Conservation (phyloP, 345 rosid genomes). For the Eucalyptus erythrocorys region DNA sequence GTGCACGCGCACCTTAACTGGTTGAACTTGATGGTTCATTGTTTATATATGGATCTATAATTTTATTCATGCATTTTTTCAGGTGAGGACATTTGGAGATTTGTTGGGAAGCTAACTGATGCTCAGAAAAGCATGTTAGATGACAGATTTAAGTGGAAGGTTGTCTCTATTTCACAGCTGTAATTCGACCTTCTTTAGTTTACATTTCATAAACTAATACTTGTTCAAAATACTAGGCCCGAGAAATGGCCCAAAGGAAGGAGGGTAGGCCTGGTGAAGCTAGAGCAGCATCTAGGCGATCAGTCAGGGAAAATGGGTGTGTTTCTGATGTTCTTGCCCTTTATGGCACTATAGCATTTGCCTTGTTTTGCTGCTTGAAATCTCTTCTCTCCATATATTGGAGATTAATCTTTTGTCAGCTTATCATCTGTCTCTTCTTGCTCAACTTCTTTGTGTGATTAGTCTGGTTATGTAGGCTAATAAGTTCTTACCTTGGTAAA, state of each 20-base stretch:
- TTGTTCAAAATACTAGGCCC: slow-evolving; percentile 26
- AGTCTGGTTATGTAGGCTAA: neutral
- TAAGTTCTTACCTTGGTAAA: neutral
- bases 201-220: neutral
- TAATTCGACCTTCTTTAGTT: neutral
- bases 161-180: neutral
- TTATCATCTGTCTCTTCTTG: neutral
- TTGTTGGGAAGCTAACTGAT: slow-evolving; percentile 95
- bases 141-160: slow-evolving; percentile 99
- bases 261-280: slow-evolving; percentile 99
- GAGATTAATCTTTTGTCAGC: neutral
- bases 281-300: slow-evolving; percentile 84
- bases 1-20: neutral
- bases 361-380: neutral
- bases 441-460: neutral
- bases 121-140: slow-evolving; percentile 99
- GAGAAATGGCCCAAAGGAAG: slow-evolving; percentile 96
- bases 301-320: slow-evolving; percentile 87
- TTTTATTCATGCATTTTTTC: neutral
- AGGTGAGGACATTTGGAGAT: slow-evolving; percentile 99
- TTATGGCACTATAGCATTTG: neutral
- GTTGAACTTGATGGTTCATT: neutral
- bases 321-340: slow-evolving; percentile 2
- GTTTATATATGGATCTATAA: neutral
- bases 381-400: neutral